Evolutionary conservation across 257 asterid genomes (phyloP).

Genomic region (Nicotiana knightiana): DNA sequence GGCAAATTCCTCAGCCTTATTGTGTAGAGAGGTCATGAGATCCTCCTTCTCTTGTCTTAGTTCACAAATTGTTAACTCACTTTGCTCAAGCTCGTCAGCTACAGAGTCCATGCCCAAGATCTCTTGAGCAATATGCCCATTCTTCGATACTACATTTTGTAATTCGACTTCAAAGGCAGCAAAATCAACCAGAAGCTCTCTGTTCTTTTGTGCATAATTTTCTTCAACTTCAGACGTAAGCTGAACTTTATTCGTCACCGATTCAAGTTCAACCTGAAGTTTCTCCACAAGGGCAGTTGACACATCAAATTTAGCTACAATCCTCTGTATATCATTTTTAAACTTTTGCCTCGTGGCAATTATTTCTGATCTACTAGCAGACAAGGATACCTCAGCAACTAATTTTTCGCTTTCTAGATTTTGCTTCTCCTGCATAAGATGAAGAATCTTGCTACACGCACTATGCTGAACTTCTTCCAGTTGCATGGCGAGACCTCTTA

Average conservation of each 20-base stretch:
- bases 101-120: slow-evolving; percentile 43
- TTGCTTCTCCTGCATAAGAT: slow-evolving; percentile 60
- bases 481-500: slow-evolving; percentile 41
- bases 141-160: slow-evolving; percentile 47
- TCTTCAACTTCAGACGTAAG: slow-evolving; percentile 55
- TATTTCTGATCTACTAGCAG: slow-evolving; percentile 54
- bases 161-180: slow-evolving; percentile 53
- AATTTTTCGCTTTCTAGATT: slow-evolving; percentile 50
- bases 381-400: slow-evolving; percentile 45
- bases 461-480: slow-evolving; percentile 61
- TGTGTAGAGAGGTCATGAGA: slow-evolving; percentile 35
- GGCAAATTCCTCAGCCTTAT: slow-evolving; percentile 44
- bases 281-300: slow-evolving; percentile 66
- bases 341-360: slow-evolving; percentile 50
- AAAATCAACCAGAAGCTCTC: slow-evolving; percentile 59
- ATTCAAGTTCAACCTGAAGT: slow-evolving; percentile 67
- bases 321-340: slow-evolving; percentile 39
- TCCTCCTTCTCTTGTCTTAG: slow-evolving; percentile 50
- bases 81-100: slow-evolving; percentile 50
- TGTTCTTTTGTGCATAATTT: slow-evolving; percentile 35
- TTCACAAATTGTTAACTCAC: slow-evolving; percentile 35
- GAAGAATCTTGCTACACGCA: slow-evolving; percentile 33
- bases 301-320: slow-evolving; percentile 41
- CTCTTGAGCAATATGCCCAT: slow-evolving; percentile 49
- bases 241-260: slow-evolving; percentile 51